Evolutionary conservation across 2,329 filamentous ascomycete species (phyloP).

Genomic region (Ophiostoma ulmi): DNA sequence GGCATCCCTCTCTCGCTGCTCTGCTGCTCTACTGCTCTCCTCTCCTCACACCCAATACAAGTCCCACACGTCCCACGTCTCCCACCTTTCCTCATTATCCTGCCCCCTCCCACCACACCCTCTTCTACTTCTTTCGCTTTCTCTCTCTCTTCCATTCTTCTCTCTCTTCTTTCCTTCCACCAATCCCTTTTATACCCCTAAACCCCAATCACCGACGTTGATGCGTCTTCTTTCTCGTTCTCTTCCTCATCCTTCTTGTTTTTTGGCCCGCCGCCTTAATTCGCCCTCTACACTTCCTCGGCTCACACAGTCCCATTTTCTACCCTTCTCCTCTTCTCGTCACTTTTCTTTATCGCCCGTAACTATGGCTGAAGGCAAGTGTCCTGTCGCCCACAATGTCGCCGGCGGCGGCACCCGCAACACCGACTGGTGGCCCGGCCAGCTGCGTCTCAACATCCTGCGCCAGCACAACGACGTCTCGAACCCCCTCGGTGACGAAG

Average conservation of each 20-base stretch:
- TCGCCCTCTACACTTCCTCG: neutral
- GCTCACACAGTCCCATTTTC: neutral
- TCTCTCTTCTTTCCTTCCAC: neutral
- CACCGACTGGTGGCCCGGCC: slow-evolving; percentile 69
- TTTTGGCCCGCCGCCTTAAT: slow-evolving; percentile 10
- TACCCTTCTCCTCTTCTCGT: neutral
- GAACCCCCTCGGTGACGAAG: slow-evolving; percentile 64
- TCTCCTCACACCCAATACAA: neutral
- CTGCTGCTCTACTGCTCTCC: too few relatives aligned
- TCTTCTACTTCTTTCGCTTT: neutral
- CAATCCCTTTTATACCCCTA: neutral
- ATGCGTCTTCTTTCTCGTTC: slow-evolving; percentile 18
- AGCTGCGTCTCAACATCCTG: slow-evolving; percentile 64
- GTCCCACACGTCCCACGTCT: neutral
- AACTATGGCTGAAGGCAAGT: slow-evolving; percentile 22
- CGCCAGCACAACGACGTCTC: slow-evolving; percentile 61
- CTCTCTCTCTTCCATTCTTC: neutral
- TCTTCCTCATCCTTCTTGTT: slow-evolving; percentile 12
- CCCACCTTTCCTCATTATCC: slow-evolving; percentile 2
- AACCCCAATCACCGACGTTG: slow-evolving; percentile 2
- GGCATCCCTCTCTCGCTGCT: neutral
- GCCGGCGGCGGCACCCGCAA: slow-evolving; percentile 63
- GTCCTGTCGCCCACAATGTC: slow-evolving; percentile 27
- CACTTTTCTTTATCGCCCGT: slow-evolving; percentile 15
- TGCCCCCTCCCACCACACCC: slow-evolving; percentile 3